phyloP scores from a whole-genome alignment of 1,284 basidiomycete species.

The Rhodotorula sp. region DNA sequence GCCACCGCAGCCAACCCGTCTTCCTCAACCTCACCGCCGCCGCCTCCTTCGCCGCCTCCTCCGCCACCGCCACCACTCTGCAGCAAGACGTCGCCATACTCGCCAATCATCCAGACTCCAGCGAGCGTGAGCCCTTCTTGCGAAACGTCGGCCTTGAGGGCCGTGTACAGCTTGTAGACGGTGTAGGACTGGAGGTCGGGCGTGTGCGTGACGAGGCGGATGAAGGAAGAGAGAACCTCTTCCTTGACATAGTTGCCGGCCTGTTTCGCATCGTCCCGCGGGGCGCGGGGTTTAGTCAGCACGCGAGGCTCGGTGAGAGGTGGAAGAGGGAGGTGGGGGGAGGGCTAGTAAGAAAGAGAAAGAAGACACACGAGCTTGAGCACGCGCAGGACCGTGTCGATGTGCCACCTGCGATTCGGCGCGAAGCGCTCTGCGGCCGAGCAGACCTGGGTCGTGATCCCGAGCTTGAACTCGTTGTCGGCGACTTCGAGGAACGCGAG shows the following conservation, averaged over 20 bases:
- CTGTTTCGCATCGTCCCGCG: constrained; percentile 50
- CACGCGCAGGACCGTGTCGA: constrained; percentile 92
- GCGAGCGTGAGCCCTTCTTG: constrained; percentile 93
- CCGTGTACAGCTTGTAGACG: constrained; percentile 83
- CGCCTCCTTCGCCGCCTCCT: constrained; percentile 74
- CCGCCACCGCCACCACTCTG: constrained; percentile 63
- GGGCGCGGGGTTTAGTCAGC: not conserved
- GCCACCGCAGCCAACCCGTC: constrained; percentile 6
- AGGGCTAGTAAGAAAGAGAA: not conserved
- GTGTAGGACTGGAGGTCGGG: constrained; percentile 96
- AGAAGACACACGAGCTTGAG: constrained; percentile 72
- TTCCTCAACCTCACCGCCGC: constrained; percentile 65
- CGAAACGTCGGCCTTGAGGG: constrained; percentile 86
- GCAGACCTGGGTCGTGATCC: constrained; percentile 96
- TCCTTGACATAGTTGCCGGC: constrained; percentile 99
- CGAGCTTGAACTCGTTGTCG: constrained; percentile 97
- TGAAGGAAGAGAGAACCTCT: constrained; percentile 91
- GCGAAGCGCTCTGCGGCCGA: constrained; percentile 94
- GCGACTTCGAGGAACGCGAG: constrained; percentile 96
- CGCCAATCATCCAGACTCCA: constrained; percentile 93
- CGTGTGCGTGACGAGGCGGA: constrained; percentile 93
- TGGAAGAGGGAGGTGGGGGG: not conserved
- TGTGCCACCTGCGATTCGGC: constrained; percentile 98
- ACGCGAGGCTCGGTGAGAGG: not conserved
- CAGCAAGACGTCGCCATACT: constrained; percentile 88